Percentiles rank a stretch among this genome's conserved stretches.
phyloP scores from a whole-genome alignment of 1,284 basidiomycete genomes.

The Anthracocystis walkeri region DNA sequence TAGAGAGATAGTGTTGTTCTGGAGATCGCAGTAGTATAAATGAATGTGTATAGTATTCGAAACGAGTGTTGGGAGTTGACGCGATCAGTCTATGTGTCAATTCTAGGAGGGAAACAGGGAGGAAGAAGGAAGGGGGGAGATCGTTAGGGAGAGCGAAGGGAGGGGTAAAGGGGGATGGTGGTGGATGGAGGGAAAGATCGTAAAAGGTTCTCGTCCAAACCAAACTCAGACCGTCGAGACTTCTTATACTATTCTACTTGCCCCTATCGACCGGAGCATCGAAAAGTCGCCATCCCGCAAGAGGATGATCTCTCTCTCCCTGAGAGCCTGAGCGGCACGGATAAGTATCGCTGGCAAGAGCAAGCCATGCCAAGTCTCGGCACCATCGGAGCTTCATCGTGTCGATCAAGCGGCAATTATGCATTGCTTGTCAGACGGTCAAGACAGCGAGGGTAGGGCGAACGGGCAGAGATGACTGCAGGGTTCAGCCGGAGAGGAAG shows the following conservation, averaged over 20 bases:
- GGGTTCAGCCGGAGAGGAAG: constrained; percentile 15
- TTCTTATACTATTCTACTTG: constrained; percentile 28
- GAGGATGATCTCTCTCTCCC: too few relatives aligned
- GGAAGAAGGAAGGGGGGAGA: not conserved
- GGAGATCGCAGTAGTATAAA: not conserved
- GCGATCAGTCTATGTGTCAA: constrained; percentile 3
- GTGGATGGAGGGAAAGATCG: constrained; percentile 17
- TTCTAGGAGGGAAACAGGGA: constrained; percentile 4
- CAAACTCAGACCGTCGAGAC: not conserved
- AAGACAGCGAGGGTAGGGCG: not conserved
- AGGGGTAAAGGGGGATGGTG: constrained; percentile 4
- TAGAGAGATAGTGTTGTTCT: too few relatives aligned
- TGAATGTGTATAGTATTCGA: constrained; percentile 15
- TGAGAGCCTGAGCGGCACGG: not conserved
- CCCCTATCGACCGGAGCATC: not conserved
- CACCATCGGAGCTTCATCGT: constrained; percentile 3
- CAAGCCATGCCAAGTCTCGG: constrained; percentile 5
- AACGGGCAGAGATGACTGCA: constrained; percentile 7
- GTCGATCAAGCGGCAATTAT: not conserved
- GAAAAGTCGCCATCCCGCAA: not conserved
- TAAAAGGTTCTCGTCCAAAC: not conserved
- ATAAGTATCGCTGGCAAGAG: constrained; percentile 2
- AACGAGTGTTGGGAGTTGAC: constrained; percentile 15
- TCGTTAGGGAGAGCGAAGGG: not conserved
- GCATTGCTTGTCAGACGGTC: not conserved